A percentile compares a stretch with the other conserved stretches of the same genome.
Evolutionary conservation across 2,329 filamentous ascomycete species (phyloP).

Genomic region (Gnomoniopsis sp.): DNA sequence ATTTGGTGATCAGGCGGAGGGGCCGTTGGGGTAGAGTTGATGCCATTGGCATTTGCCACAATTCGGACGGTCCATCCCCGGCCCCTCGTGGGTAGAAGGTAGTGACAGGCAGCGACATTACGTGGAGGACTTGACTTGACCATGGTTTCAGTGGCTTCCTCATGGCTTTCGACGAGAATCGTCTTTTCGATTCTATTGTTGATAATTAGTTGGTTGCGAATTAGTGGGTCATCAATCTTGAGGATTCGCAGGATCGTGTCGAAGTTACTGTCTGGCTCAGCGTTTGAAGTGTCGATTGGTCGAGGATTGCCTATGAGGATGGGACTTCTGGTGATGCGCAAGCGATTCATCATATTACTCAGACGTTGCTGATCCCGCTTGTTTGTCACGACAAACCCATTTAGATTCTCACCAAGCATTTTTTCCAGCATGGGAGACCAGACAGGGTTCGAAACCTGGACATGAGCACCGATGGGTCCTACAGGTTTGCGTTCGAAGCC

Average conservation of each 20-base stretch:
- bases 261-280: constrained; percentile 71
- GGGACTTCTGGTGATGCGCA: constrained; percentile 45
- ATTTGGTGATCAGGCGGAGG: constrained; percentile 43
- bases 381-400: constrained; percentile 76
- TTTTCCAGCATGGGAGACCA: constrained; percentile 84
- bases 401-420: constrained; percentile 65
- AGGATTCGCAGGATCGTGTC: constrained; percentile 79
- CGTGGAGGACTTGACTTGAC: constrained; percentile 53
- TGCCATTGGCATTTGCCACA: constrained; percentile 29
- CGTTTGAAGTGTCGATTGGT: constrained; percentile 54
- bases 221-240: constrained; percentile 74
- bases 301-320: constrained; percentile 62
- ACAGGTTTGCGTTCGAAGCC: constrained; percentile 71
- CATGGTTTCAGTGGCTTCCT: constrained; percentile 68
- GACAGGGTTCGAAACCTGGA: constrained; percentile 72
- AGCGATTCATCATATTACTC: constrained; percentile 58
- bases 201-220: constrained; percentile 81
- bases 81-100: constrained; percentile 56
- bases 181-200: constrained; percentile 79
- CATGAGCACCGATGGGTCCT: constrained; percentile 76
- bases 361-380: constrained; percentile 73
- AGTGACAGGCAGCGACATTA: constrained; percentile 73
- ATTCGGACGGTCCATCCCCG: constrained; percentile 60
- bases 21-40: constrained; percentile 36
- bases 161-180: constrained; percentile 67